Evolutionary conservation across 2,329 filamentous ascomycete species (phyloP), one percentile per base, ranked within the genome.

Genomic region (Exophiala spinifera): DNA sequence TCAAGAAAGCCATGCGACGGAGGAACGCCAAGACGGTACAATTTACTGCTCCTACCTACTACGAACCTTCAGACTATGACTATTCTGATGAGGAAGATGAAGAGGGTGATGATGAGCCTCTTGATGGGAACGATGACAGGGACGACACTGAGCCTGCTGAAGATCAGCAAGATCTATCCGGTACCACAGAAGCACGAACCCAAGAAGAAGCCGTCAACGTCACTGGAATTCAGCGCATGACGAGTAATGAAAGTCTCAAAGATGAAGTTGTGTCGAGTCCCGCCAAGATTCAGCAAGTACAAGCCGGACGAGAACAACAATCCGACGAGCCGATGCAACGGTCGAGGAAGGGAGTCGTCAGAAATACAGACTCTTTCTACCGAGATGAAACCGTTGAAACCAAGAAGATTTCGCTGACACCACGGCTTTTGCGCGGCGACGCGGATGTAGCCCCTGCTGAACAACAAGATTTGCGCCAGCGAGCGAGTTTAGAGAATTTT

Each of bases 301-400:
- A 56, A 23, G 20, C 19, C 31, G 34, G 31, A 7, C 61, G 81
- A 84, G 45, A 73, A 70, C 44, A 83, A 78, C 57, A 64, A 71
- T 42, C 37, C 1, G 75, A 77, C 53, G 76, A 81, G 39, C 74
- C 74, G 1, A 73, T 75, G 1, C 79, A 79, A 67, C 83, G 86
- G 67, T 91, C 89, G 33, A 84, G 87, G 60, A 95, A 95, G 64
- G 91, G 91, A 39, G 92, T 88, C 19, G 81, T 96, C 42, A 83
- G 92, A 60, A 95, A 95, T 68, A 92, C 90, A 3, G 92, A 97
- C 72, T 96, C 92, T 1, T 96, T 97, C 77, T 96, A 96, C 78
- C 95, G 91, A 71, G 94, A 97, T 66, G 92, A 99, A 66, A 90
- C 84, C 28, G 87, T 90, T 34, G 94, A 97, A 71, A 96, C 94